These are phyloP conservation scores for Camelina laxa DNA, from an alignment of 345 rosid genomes.

Conservation along the genomic window DNA sequence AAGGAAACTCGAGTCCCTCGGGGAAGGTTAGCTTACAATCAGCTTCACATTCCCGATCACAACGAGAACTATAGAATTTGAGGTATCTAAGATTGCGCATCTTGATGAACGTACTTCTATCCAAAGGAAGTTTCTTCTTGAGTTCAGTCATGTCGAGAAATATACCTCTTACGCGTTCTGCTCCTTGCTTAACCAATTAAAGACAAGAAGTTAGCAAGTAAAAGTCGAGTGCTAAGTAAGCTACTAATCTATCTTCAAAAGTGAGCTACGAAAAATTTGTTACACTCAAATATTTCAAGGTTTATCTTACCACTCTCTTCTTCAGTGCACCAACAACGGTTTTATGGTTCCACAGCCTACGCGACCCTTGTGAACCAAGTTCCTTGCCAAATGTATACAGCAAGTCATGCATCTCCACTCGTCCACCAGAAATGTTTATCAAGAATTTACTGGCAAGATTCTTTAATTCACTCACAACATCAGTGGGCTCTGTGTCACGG, in stretches of 20 bases:
- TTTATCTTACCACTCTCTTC: slow-evolving; percentile 17
- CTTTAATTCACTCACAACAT: background rate
- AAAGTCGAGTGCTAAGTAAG: background rate
- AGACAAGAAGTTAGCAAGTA: background rate
- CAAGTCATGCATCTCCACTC: slow-evolving; percentile 44
- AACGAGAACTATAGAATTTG: slow-evolving; percentile 32
- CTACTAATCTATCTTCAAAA: too few species aligned
- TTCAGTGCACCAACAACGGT: background rate
- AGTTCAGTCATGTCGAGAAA: slow-evolving; percentile 31
- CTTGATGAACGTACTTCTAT: background rate
- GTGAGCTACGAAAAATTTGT: too few species aligned
- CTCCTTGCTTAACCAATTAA: slow-evolving; percentile 35
- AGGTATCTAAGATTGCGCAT: slow-evolving; percentile 45
- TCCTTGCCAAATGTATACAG: slow-evolving; percentile 42
- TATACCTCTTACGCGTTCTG: slow-evolving; percentile 35
- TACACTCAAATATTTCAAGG: too few species aligned
- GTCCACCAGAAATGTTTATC: slow-evolving; percentile 8
- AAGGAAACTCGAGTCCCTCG: background rate
- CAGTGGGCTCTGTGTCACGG: background rate
- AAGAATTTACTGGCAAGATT: slow-evolving; percentile 43
- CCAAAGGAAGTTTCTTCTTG: background rate
- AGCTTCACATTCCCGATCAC: background rate
- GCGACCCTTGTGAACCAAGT: background rate
- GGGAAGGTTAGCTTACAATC: slow-evolving; percentile 21
- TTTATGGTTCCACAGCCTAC: slow-evolving; percentile 16